Evolutionary conservation across 306 rosid genomes (phyloP), one percentile per base, ranked within the genome.

Genomic region (Gynostemma pentaphyllum): DNA sequence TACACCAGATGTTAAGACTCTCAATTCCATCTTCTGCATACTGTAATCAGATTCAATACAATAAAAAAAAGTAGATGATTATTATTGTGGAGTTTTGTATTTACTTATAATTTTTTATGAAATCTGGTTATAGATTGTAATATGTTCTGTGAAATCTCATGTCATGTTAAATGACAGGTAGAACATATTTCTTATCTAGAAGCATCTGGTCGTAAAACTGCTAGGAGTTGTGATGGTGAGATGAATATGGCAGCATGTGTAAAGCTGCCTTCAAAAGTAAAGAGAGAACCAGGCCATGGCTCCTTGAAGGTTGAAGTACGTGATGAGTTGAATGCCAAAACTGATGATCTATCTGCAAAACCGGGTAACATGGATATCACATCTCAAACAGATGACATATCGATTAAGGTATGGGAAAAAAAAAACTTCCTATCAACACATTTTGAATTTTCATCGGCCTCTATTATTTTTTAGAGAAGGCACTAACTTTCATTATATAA

Each of bases 171-270:
- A 69, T 74, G 82, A 68, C 80, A 91, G 97, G 95, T 91, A 72
- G 96, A 91, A 72, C 72, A 42, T 63, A 56, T 91, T 78, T 83
- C 88, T 79, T 83, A 67, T 68, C 52, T 88, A 65, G 81, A 72
- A 71, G 70, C 83, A 68, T 76, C 66, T 48, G 63, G 68, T n/a
- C n/a, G n/a, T 37, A 75, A 62, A 71, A 63, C 45, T 26, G 75
- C 69, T 62, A 71, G 36, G 21, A 52, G 27, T 56, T 34, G 41
- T 71, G 76, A 70, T 67, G 74, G 67, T 71, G 72, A 70, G 68
- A 56, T 69, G 45, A 66, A 22, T 41, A 46, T 48, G 36, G 13
- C 73, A 8, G 63, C 24, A 45, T 40, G 59, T n/a, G 34, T n/a
- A 63, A 72, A 66, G 62, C 54, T 54, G 28, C 70, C 78, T n/a